Conservation (phyloP, 2,329 filamentous ascomycete species). For the Xylariaceae sp. region DNA sequence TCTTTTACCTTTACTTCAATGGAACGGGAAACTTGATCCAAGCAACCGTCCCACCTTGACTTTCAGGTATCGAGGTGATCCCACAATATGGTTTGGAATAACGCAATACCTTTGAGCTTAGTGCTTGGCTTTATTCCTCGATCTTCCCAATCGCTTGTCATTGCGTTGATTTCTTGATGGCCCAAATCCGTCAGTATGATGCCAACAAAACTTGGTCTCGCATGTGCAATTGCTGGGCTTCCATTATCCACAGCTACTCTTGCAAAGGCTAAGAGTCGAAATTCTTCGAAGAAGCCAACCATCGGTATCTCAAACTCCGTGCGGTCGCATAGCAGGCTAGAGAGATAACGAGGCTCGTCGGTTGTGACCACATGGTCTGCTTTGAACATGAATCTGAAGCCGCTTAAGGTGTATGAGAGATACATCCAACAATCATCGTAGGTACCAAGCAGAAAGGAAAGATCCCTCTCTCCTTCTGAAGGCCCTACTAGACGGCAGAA, state of each 20-base stretch:
- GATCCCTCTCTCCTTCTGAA: neutral
- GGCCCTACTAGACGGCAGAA: neutral
- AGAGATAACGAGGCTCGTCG: neutral
- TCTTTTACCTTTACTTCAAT: neutral
- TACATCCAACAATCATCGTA: neutral
- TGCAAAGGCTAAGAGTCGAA: neutral
- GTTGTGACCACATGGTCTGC: neutral
- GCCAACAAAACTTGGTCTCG: neutral
- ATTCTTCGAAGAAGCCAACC: neutral
- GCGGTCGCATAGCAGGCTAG: neutral
- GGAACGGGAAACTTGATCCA: neutral
- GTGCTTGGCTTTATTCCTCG: neutral
- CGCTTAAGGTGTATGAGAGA: neutral
- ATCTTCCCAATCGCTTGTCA: neutral
- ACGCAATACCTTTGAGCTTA: neutral
- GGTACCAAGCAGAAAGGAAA: neutral
- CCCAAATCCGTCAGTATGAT: neutral
- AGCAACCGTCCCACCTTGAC: neutral
- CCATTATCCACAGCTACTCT: neutral
- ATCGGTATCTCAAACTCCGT: neutral
- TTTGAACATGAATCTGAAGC: neutral
- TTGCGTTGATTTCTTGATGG: neutral
- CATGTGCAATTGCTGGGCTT: neutral
- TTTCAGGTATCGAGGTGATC: neutral
- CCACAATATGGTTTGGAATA: neutral